Evolutionary conservation across 2,329 filamentous ascomycete species (phyloP), one percentile per base, ranked within the genome.

Genomic region (Aureobasidium leucospermi): DNA sequence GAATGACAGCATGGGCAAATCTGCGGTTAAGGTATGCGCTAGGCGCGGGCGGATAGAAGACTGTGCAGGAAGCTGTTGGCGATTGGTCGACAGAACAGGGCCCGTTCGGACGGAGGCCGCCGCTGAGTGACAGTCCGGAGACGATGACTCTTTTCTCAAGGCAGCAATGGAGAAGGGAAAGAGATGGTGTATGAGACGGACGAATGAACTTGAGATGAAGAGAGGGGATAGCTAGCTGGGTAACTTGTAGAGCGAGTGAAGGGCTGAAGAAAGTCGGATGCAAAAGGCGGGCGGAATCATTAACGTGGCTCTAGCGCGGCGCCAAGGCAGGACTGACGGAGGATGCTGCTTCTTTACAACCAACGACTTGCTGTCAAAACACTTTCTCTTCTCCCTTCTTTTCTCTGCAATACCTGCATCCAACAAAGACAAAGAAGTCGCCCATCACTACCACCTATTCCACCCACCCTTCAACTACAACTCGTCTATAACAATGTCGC

Each of bases 401-500:
- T 48, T 52, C 36, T 43, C 4, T 32, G 3, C 28, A 16, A 42
- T 3, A 19, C 23, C 9, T 13, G 32, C 34, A 32, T 16, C n/a
- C 53, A 39, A 32, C 55, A 55, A 49, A 63, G 60, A 63, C 62
- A 48, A 64, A 53, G 63, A 65, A 62, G 64, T 62, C 64, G 60
- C 55, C 63, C 38, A 60, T 48, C 43, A 36, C 58, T 51, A 61
- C 38, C 58, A 64, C 38, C 59, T 39, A 46, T 39, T 60, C 36
- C 46, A 60, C 53, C 53, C 60, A 42, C 60, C 62, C 63, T 58
- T 65, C 36, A 64, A 62, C 59, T 62, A 39, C 28, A 58, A 38
- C 66, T 69, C 68, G 69, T 70, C 69, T 66, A 69, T 61, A 64
- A 70, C 61, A 48, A 72, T 72, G 70, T 67, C 67, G 61, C 67